A percentile compares a stretch with the other conserved stretches of the same genome.
phyloP scores from a whole-genome alignment of 352 stramenopile species.

The Aphanomyces stellatus region DNA sequence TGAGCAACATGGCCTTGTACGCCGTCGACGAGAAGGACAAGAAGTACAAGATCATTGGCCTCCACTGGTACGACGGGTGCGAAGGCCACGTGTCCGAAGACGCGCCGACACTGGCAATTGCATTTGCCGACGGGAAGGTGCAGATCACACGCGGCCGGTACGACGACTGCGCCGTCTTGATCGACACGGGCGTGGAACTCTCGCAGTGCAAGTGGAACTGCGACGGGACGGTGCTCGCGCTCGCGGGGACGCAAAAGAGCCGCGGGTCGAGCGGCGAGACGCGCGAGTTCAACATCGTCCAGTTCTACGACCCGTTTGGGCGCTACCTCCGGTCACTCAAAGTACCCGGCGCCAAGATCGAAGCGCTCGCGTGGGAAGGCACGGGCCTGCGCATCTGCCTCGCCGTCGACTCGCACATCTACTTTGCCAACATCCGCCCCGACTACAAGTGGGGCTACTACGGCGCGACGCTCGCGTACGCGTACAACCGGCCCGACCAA shows the following conservation, averaged over 20 bases:
- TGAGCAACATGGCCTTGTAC: slow-evolving; percentile 72
- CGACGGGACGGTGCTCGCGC: slow-evolving; percentile 82
- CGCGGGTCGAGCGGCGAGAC: slow-evolving; percentile 24
- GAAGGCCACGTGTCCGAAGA: slow-evolving; percentile 85
- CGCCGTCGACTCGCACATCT: slow-evolving; percentile 92
- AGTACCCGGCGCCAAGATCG: slow-evolving; percentile 81
- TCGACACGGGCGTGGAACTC: slow-evolving; percentile 86
- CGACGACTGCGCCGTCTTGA: slow-evolving; percentile 81
- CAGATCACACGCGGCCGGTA: slow-evolving; percentile 84
- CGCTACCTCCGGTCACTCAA: slow-evolving; percentile 78
- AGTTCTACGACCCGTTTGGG: slow-evolving; percentile 90
- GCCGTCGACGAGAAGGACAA: slow-evolving; percentile 44
- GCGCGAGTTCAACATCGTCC: slow-evolving; percentile 77
- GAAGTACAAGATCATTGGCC: slow-evolving; percentile 66
- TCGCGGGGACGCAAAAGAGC: slow-evolving; percentile 63
- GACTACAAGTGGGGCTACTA: slow-evolving; percentile 90
- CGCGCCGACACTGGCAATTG: slow-evolving; percentile 84
- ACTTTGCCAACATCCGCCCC: slow-evolving; percentile 92
- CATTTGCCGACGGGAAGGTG: slow-evolving; percentile 87
- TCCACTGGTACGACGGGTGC: slow-evolving; percentile 81
- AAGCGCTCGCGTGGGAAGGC: slow-evolving; percentile 88
- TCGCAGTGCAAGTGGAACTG: slow-evolving; percentile 86
- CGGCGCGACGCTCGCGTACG: slow-evolving; percentile 84
- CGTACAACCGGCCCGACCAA: slow-evolving; percentile 83
- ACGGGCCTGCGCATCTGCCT: slow-evolving; percentile 85